Evolutionary conservation across 1,284 basidiomycete genomes (phyloP), one percentile per base, ranked within the genome.

Genomic region (Ustilago xerochloae): DNA sequence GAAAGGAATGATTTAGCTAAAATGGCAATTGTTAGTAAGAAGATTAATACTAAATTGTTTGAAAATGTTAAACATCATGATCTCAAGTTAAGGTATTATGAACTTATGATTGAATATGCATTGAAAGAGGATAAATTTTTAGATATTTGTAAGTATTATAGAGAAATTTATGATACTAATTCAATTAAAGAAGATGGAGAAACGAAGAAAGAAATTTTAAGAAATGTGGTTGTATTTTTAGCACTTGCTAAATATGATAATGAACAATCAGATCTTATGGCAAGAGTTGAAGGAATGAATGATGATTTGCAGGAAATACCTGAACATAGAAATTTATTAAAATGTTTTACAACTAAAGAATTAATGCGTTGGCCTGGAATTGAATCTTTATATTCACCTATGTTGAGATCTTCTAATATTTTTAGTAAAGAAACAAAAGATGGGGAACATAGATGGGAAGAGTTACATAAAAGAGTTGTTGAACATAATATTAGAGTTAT

Each of bases 331-430:
- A 94, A 97, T 76, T 89, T 99, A 41, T 89, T 97, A 63, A 99
- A 99, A 87, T 96, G 93, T 81, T 99, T 99, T 84, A 92, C 92
- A 13, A 98, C 94, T 2, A 91, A 90, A 41, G 97, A 99, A 83
- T 87, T 99, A 45, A 97, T 98, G 93, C 88, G 96, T 68, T 99
- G 97, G 97, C 94, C 96, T 0, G 93, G 94, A n/a, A 95, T 99
- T 54, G 91, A 94, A 83, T 86, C 87, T 6, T 88, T 98, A 16
- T 99, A 98, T 84, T 95, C 94, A 28, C 89, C 91, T 7, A 91
- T 91, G 76, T 86, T 99, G 52, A 89, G 90, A 51, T 88, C 89
- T 79, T 94, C 93, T 0, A 88, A 90, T 5, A 91, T 97, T 4
- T 99, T 99, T 28, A 15, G 15, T 3, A 28, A 30, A 10, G 58